Percentiles rank a stretch among this genome's conserved stretches.
phyloP scores from a whole-genome alignment of 148 eudicot species.

The Cornus controversa region DNA sequence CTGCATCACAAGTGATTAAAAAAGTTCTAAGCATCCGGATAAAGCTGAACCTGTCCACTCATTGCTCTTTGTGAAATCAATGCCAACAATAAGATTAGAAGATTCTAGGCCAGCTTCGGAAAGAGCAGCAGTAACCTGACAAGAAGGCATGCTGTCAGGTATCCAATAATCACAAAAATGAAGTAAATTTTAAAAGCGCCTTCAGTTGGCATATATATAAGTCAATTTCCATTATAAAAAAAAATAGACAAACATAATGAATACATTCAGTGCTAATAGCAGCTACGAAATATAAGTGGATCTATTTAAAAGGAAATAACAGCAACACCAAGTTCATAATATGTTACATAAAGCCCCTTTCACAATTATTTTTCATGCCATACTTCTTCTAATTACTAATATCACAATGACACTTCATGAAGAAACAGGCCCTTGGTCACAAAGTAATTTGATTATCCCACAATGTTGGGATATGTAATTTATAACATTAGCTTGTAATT shows the following conservation, averaged over 20 bases:
- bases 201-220: neutral
- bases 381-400: neutral
- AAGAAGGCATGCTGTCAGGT: neutral
- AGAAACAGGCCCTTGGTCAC: neutral
- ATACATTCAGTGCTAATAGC: neutral
- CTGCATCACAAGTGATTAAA: neutral
- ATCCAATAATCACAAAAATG: neutral
- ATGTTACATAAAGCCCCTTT: neutral
- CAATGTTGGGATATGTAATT: too few species aligned
- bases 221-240: neutral
- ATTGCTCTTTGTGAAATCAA: slow-evolving; percentile 91
- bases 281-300: too few species aligned
- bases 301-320: neutral
- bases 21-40: neutral
- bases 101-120: slow-evolving; percentile 77
- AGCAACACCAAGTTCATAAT: neutral
- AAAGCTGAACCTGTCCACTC: slow-evolving; percentile 74
- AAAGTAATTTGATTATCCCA: neutral
- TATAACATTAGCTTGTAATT: too few species aligned
- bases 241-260: neutral
- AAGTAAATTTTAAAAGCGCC: neutral
- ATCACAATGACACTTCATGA: neutral
- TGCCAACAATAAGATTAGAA: slow-evolving; percentile 79
- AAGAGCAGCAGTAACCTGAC: slow-evolving; percentile 69
- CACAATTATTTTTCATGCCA: neutral